Base-by-base conservation (phyloP, 345 rosid genomes). In the Viola odorata region DNA sequence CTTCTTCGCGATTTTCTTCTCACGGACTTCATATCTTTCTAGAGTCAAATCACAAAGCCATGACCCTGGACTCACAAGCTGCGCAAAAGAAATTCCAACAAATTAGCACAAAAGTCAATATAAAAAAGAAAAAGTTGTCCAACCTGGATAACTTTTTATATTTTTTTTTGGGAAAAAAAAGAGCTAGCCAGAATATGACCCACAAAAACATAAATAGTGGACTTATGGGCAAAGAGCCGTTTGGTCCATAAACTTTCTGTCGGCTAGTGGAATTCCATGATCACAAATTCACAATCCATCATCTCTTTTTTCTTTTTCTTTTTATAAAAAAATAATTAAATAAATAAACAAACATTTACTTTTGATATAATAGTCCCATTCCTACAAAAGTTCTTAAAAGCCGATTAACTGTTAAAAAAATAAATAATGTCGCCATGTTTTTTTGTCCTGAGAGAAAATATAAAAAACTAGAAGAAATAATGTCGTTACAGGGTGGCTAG, bases 1-100 rank as follows among this genome's bases (percentile, higher is more conserved):
- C 86, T 82, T 82, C 73, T 79, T 82, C 9, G 81, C 58, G n/a
- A 79, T 75, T 68, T 82, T 82, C 83, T 82, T 82, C 73, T 82
- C 86, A 51, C 86, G 71, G 7, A 82, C 86, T 64, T 82, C 83
- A 9, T 82, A 82, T 44, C 86, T 76, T 58, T 82, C 86, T 8
- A 82, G 69, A 32, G 86, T 82, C 63, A 82, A 68, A 64, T 82
- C 86, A 32, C 86, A 82, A 11, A 82, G 60, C 86, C 86, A 82
- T 6, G 83, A 53, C 12, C 86, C 86, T 0, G 86, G 86, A 41
- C 86, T 71, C 12, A 82, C 86, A 63, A 81, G 64, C 81, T 77
- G 65, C 63, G 8, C 4, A 36, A 0, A 5, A 12, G 11, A 15
- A 44, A 75, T 48, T 45, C 16, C 5, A 32, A 15, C 11, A 37